Base-by-base conservation (phyloP, 2,329 filamentous ascomycete genomes). In the Thielaviopsis populi region DNA sequence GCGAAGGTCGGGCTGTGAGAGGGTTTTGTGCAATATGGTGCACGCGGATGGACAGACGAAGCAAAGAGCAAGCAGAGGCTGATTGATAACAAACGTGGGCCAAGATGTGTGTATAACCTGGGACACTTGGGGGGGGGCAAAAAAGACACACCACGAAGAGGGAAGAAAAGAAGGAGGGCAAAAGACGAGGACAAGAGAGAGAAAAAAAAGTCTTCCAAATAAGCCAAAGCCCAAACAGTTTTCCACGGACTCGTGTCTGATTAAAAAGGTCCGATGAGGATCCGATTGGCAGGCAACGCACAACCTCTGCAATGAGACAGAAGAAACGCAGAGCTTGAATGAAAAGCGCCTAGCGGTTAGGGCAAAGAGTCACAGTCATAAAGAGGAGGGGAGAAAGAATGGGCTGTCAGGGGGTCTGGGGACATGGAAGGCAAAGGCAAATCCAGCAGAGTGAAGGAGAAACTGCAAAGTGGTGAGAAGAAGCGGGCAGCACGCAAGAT, bases 401-500 rank as follows among this genome's bases (percentile, higher is more conserved):
- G 6, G 2, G 30, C 17, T 56, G 17, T 17, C 15, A 56, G 27
- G 5, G 17, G 2, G n/a, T 19, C 6, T 3, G 15, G 8, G 42
- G 6, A 46, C 42, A 37, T 37, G 17, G 42, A 10, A n/a, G 15
- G 15, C 4, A 46, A 46, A 46, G 42, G 42, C n/a, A 46, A 46
- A 22, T 11, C 15, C 54, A 19, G 60, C 54, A 37, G 27, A 54
- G 53, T 43, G 42, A 22, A 58, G 42, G 33, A 56, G 22, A 63
- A 22, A 48, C 41, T 59, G 3, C 11, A 19, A 60, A 27, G 5
- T 11, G 53, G 64, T 64, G 67, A 50, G 56, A 62, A 54, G 22
- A 53, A 60, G 63, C 48, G 22, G 48, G 41, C 42, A 46, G 22
- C 58, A 58, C 37, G 2, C 37, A 54, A 72, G 72, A 75, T 76